Evolutionary conservation across 148 eudicot genomes (phyloP), one percentile per base, ranked within the genome.

Genomic region (Bassia scoparia): DNA sequence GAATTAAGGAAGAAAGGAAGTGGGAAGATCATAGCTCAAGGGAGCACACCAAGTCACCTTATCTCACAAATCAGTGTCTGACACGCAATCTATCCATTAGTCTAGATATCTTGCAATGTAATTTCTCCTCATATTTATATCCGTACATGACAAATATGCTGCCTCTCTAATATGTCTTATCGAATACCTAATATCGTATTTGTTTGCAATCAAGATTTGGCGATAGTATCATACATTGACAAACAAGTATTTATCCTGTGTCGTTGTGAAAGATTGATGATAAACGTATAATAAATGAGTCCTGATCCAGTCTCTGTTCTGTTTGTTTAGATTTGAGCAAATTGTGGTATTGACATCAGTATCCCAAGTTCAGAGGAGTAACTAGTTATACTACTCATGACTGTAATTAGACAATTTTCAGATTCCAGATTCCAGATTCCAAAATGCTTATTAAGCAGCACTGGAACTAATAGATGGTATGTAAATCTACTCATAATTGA

Each of bases 41-140:
- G 98, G 24, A 92, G 29, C 98, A 93, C 82, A 90, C 98, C 76
- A 93, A 93, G 81, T 93, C n/a, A 89, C 81, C 86, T 93, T 68
- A n/a, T n/a, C n/a, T n/a, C n/a, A n/a, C n/a, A n/a, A n/a, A n/a
- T n/a, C n/a, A n/a, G n/a, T n/a, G n/a, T n/a, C n/a, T n/a, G n/a
- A n/a, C n/a, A n/a, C n/a, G n/a, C n/a, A n/a, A n/a, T n/a, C n/a
- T n/a, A n/a, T n/a, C n/a, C n/a, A n/a, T n/a, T n/a, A n/a, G n/a
- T n/a, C n/a, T n/a, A n/a, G n/a, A n/a, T n/a, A n/a, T n/a, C n/a
- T n/a, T n/a, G n/a, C n/a, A n/a, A n/a, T n/a, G n/a, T n/a, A n/a
- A n/a, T n/a, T n/a, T n/a, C n/a, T 60, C 35, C 53, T 79, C n/a
- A n/a, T n/a, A 48, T n/a, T 21, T 46, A 66, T 5, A 13, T 34